These are phyloP conservation scores for Effrenium voratum DNA, from an alignment of 73 alveolate species.

Conservation along the genomic window DNA sequence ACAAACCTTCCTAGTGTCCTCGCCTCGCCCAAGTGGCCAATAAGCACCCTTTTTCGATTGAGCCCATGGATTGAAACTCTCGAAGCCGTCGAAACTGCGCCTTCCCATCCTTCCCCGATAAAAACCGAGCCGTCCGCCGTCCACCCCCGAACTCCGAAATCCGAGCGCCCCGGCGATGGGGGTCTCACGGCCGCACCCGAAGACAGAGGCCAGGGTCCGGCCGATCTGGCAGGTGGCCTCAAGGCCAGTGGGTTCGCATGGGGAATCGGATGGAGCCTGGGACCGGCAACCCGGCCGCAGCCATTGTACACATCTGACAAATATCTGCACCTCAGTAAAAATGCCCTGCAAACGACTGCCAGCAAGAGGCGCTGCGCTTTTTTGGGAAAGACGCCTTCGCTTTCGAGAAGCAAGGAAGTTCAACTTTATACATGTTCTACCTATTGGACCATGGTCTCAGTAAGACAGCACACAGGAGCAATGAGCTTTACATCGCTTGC, in stretches of 20 bases:
- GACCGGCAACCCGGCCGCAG: neutral
- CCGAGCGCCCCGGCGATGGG: neutral
- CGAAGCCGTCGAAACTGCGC: neutral
- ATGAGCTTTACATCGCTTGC: too few relatives aligned
- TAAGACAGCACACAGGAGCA: too few relatives aligned
- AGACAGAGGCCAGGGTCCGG: slow-evolving; percentile 34
- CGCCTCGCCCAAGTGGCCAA: neutral
- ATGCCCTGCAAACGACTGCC: neutral
- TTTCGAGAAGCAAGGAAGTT: neutral
- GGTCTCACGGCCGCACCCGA: slow-evolving; percentile 21
- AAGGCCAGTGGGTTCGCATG: too few relatives aligned
- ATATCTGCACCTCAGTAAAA: neutral
- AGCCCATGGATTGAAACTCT: too few relatives aligned
- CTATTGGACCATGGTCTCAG: too few relatives aligned
- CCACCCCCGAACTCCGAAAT: neutral
- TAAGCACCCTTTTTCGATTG: too few relatives aligned
- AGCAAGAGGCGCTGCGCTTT: neutral
- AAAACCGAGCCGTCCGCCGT: neutral
- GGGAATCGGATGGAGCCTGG: neutral
- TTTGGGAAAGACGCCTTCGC: neutral
- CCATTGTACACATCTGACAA: neutral
- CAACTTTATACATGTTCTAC: too few relatives aligned
- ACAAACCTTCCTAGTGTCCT: neutral
- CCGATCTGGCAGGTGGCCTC: slow-evolving; percentile 49
- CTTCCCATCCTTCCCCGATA: neutral